phyloP scores from a whole-genome alignment of 1,139 yeast genomes.

The Blastobotrys arbuscula region DNA sequence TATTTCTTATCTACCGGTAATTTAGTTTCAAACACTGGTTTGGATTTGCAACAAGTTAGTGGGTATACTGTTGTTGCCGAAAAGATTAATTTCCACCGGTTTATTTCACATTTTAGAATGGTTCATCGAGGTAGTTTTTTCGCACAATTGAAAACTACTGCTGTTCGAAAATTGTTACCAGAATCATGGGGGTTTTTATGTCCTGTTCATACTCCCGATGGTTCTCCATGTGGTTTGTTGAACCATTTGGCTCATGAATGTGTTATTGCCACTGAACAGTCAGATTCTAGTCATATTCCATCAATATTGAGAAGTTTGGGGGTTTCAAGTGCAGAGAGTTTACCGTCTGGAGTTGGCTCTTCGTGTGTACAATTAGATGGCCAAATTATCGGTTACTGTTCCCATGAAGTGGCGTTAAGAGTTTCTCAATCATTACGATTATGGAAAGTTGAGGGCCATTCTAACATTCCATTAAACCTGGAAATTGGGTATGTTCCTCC shows the following conservation, averaged over 20 bases:
- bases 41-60: constrained; percentile 95
- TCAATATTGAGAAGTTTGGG: constrained; percentile 67
- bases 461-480: constrained; percentile 73
- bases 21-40: constrained; percentile 91
- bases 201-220: constrained; percentile 99
- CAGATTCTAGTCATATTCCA: constrained; percentile 72
- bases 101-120: constrained; percentile 96
- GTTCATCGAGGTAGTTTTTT: constrained; percentile 99
- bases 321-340: constrained; percentile 60
- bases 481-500: constrained; percentile 97
- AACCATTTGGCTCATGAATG: constrained; percentile 97
- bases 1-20: constrained; percentile 96
- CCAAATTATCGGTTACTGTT: constrained; percentile 86
- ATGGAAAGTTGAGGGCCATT: constrained; percentile 83
- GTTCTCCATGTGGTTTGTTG: constrained; percentile 97
- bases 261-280: constrained; percentile 68
- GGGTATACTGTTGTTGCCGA: constrained; percentile 99
- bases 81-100: constrained; percentile 93
- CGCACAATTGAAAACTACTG: constrained; percentile 95
- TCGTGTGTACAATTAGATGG: constrained; percentile 95
- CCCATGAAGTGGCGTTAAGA: constrained; percentile 79
- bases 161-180: constrained; percentile 92
- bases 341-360: constrained; percentile 81
- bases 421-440: constrained; percentile 86
- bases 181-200: constrained; percentile 99